Evolutionary conservation across 2,329 filamentous ascomycete genomes (phyloP), one percentile per base, ranked within the genome.

Genomic region (Fusarium verrucosum): DNA sequence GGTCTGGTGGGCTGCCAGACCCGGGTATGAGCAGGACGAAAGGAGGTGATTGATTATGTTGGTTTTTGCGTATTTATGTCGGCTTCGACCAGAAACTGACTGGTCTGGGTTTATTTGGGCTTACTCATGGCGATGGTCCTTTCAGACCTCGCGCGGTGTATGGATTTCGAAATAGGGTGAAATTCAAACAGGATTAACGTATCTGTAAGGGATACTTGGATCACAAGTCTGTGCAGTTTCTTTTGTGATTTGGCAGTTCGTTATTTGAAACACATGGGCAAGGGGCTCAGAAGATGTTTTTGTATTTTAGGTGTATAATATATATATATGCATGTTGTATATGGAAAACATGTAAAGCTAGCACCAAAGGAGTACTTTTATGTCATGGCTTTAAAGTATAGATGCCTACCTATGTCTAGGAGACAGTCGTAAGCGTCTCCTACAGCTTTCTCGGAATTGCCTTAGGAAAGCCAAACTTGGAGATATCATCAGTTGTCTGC

Each of bases 401-500:
- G n/a, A n/a, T n/a, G n/a, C n/a, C n/a, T n/a, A n/a, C n/a, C n/a
- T 28, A 42, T 42, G 4, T 6, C 28, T 16, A 28, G 26, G 13
- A 11, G 10, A 28, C 10, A 5, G 23, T 10, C 10, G 10, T 11
- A 28, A 28, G 26, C 13, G 26, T 28, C 28, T 6, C 28, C 9
- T 50, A 50, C 9, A 59, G 22, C 9, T 56, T 45, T 17, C 44
- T 50, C 6, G 32, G 17, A n/a, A 14, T 28, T 35, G 22, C 8
- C 23, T 37, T 25, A 1, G 52, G 49, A 28, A 61, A 55, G 5
- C 60, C 52, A 46, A 68, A 66, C 28, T 52, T 69, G 22, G 66
- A 63, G 22, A 68, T 47, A 38, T 68, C 64, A 6, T 63, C 64
- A 3, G 19, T 44, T n/a, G 64, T 62, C 32, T 50, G 46, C 35